Conservation (phyloP, 306 rosid species). For the Coriaria nepalensis region DNA sequence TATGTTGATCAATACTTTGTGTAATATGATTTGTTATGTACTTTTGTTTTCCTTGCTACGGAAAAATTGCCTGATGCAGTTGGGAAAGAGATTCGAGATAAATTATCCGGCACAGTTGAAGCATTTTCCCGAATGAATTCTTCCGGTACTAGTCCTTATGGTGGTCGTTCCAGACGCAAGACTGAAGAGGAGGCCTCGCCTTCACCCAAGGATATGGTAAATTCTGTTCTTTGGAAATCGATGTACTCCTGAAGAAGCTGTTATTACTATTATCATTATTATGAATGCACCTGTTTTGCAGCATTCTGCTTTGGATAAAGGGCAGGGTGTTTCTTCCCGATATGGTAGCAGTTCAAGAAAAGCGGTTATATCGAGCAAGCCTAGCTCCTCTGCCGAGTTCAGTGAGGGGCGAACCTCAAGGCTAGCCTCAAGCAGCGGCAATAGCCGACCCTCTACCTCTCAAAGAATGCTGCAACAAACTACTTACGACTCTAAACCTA, state of each 20-base stretch:
- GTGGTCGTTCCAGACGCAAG: constrained; percentile 47
- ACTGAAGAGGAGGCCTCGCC: constrained; percentile 38
- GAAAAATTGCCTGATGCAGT: constrained; percentile 35
- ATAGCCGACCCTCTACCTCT: constrained; percentile 41
- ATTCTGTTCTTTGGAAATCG: constrained; percentile 1
- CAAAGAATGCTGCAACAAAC: constrained; percentile 33
- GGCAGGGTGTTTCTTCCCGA: constrained; percentile 41
- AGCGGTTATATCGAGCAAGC: constrained; percentile 46
- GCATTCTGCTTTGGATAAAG: constrained; percentile 61
- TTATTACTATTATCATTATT: constrained; percentile 1
- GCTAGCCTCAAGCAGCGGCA: constrained; percentile 29
- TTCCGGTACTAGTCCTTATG: constrained; percentile 48
- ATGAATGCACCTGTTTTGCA: constrained; percentile 20
- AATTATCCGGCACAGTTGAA: constrained; percentile 83
- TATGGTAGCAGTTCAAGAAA: constrained; percentile 86
- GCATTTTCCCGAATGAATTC: constrained; percentile 56
- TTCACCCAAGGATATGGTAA: constrained; percentile 58
- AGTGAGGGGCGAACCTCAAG: constrained; percentile 48
- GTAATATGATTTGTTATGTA: background rate
- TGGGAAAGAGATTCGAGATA: constrained; percentile 80
- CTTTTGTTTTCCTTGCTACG: constrained; percentile 14
- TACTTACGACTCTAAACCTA: constrained; percentile 35
- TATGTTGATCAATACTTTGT: too few species aligned
- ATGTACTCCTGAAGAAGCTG: background rate
- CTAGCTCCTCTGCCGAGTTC: constrained; percentile 53